phyloP scores from a whole-genome alignment of 2,329 filamentous ascomycete genomes.

The Xylariales sp. region DNA sequence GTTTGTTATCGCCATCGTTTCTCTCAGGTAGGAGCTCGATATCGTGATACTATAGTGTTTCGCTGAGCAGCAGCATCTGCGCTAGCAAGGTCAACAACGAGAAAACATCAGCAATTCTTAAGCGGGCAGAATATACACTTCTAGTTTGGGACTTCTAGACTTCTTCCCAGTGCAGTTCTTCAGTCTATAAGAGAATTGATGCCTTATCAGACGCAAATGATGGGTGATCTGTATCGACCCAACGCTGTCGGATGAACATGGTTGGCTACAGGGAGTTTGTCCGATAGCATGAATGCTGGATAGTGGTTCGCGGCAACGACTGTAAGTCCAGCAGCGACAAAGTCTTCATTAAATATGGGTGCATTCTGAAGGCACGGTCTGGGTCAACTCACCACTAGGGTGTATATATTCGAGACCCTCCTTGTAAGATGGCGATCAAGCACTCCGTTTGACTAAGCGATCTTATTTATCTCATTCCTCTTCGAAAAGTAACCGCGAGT shows the following conservation, averaged over 20 bases:
- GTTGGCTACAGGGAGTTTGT: slow-evolving; percentile 12
- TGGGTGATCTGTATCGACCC: slow-evolving; percentile 7
- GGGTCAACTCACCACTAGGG: slow-evolving; percentile 17
- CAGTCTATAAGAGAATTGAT: slow-evolving; percentile 10
- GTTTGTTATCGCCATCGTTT: not conserved
- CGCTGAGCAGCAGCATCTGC: slow-evolving; percentile 15
- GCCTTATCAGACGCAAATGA: slow-evolving; percentile 2
- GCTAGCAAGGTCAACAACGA: slow-evolving; percentile 9
- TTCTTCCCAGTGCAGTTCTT: slow-evolving; percentile 9
- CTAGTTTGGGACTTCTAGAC: slow-evolving; percentile 5
- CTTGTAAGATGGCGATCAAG: slow-evolving; percentile 32
- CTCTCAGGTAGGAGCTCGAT: slow-evolving; percentile 11
- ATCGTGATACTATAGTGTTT: slow-evolving; percentile 17
- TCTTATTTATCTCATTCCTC: slow-evolving; percentile 29
- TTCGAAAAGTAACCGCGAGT: slow-evolving; percentile 29
- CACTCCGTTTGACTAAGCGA: slow-evolving; percentile 27
- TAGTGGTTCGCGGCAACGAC: slow-evolving; percentile 10
- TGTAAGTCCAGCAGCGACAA: slow-evolving; percentile 9
- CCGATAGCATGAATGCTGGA: slow-evolving; percentile 9
- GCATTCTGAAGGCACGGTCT: slow-evolving; percentile 12
- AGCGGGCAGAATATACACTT: too few species aligned
- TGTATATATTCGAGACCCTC: slow-evolving; percentile 36
- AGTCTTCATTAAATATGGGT: slow-evolving; percentile 12
- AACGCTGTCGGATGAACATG: slow-evolving; percentile 13
- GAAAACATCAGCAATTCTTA: slow-evolving; percentile 1